phyloP scores from a whole-genome alignment of 2,329 filamentous ascomycete species.

The Aspergillus viridinutans region DNA sequence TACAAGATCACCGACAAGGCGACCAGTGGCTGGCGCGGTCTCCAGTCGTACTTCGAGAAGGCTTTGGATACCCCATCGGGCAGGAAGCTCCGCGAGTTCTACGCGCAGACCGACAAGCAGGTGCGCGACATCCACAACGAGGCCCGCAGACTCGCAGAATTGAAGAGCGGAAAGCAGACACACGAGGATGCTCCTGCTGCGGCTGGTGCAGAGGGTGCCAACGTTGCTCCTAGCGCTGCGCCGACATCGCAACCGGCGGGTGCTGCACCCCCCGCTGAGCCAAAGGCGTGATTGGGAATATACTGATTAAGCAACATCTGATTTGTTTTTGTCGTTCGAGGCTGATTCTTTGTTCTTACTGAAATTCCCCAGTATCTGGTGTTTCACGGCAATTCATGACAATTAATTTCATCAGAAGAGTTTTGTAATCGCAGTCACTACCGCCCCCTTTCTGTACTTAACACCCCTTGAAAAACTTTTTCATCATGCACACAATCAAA shows the following conservation, averaged over 20 bases:
- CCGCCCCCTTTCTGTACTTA: not conserved
- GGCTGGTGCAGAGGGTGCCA: slow-evolving; percentile 12
- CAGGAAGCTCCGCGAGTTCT: slow-evolving; percentile 82
- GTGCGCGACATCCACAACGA: slow-evolving; percentile 91
- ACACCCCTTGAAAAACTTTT: no score
- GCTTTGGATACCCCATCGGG: slow-evolving; percentile 82
- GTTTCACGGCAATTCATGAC: not conserved
- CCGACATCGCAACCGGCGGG: slow-evolving; percentile 20
- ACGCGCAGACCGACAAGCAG: slow-evolving; percentile 78
- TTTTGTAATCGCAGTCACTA: not conserved
- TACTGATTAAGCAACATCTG: not conserved
- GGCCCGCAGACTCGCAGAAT: slow-evolving; percentile 77
- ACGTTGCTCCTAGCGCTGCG: slow-evolving; percentile 16
- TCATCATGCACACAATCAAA: no score
- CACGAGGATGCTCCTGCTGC: slow-evolving; percentile 12
- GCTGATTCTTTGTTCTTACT: no score
- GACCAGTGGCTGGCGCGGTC: slow-evolving; percentile 60
- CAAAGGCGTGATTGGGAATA: slow-evolving; percentile 21
- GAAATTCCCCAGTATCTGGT: no score
- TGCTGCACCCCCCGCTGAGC: slow-evolving; percentile 22
- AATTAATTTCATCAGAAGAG: not conserved
- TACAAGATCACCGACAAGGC: slow-evolving; percentile 78
- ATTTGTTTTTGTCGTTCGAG: not conserved
- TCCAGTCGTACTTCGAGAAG: slow-evolving; percentile 92
- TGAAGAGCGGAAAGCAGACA: slow-evolving; percentile 61